Base-by-base conservation (phyloP, 345 rosid species). In the Linum tenue region DNA sequence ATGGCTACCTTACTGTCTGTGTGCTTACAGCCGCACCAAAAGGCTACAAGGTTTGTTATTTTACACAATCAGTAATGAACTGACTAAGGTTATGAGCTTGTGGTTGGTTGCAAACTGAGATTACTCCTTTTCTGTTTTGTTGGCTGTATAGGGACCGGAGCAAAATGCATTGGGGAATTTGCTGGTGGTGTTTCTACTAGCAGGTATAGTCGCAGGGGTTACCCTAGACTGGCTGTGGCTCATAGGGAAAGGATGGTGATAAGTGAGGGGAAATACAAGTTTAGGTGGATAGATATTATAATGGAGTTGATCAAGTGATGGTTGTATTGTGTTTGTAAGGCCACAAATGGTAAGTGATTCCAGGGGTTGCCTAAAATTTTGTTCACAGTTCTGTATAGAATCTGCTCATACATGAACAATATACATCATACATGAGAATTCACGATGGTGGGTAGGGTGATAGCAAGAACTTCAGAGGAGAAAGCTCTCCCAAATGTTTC, bases 1-100 rank as follows among this genome's bases (percentile, higher is more conserved):
- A 86, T 3, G 98, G 96, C 43, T 81, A 83, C 70, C 75, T 92
- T 65, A 87, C 98, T 0, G 91, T 87, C 7, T 85, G 89, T 55
- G 83, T 92, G 67, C 82, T 89, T 35, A 87, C 91, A 73, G 65
- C 70, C 5, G 92, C 98, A 37, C 97, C 98, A 39, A 80, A 83
- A 66, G 95, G 95, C 67, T 92, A 87, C 72, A 89, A 87, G 87
- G 92, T 86, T 48, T 56, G 73, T 69, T 60, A n/a, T 60, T 55
- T 60, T 4, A 22, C 4, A 62, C 7, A 12, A 17, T 3, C 41
- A 17, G 35, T 68, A 15, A 12, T 50, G 56, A 37, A 41, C 12
- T 4, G 39, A 37, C 5, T 31, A 48, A 35, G 35, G 64, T 7
- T 51, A 11, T 15, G 44, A 15, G 22, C 5, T 59, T 59, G 5